Base-by-base conservation (phyloP, 2,329 filamentous ascomycete genomes). In the Colletotrichum tabaci region DNA sequence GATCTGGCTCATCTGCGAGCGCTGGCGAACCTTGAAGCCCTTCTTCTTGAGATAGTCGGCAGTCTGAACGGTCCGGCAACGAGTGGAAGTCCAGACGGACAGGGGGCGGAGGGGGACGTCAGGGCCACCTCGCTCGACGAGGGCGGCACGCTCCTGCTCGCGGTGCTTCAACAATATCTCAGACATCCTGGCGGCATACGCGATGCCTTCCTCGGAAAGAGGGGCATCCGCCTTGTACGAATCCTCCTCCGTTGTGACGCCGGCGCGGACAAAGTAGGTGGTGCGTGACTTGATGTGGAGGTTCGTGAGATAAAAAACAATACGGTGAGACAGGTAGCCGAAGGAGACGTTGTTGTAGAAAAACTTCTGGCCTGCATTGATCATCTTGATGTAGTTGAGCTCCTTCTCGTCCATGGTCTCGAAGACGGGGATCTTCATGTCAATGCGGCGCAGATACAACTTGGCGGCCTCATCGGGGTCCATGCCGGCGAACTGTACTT, bases 351-450 rank as follows among this genome's bases (percentile, higher is more conserved):
- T 98, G 84, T 99, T 99, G 82, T 98, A 96, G 77, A 96, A 93
- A 79, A 99, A 93, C 75, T 94, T 91, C 79, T 96, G 91, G 55
- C 96, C 96, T 9, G 96, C 96, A 76, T 99, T 99, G 80, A 98
- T 97, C 96, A 99, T 98, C 85, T 98, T 98, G 84, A 99, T 96
- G 84, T 96, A 99, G 80, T 98, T 98, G 74, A 99, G 88, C 75
- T 98, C 95, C 40, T 89, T 88, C 81, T 99, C 96, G 77, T 95
- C 89, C 95, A 99, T 98, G 1, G 94, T 97, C 84, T 99, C 95
- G 77, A 98, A 99, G 71, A 96, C 92, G 23, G 96, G 96, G 71
- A 99, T 99, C 76, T 96, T 94, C 76, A 94, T 92, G 74, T 94
- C 92, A 79, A 99, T 98, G 61, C 96, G 92, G 74, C 91, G 90